phyloP scores from a whole-genome alignment of 768 basidiomycete genomes.

The Dictyophora rubrovolvata region DNA sequence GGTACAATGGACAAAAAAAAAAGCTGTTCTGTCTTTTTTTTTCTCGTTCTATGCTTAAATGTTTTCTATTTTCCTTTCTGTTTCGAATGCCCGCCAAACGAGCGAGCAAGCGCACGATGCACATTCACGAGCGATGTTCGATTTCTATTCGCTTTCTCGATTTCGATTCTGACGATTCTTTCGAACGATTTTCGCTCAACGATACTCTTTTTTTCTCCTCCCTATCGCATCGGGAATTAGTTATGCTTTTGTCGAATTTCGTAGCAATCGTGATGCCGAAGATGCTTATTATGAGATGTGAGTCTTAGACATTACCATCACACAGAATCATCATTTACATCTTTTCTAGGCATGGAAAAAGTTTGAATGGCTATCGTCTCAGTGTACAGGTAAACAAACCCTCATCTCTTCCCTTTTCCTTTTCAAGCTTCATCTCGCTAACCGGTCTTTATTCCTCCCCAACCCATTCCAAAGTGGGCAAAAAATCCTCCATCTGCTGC shows the following conservation, averaged over 20 bases:
- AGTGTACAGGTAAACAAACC: conserved; percentile 52
- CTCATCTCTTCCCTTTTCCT: not conserved
- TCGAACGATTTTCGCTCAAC: conserved; percentile 40
- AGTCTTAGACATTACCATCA: conserved; percentile 17
- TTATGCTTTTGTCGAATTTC: conserved; percentile 83
- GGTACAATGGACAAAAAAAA: not conserved
- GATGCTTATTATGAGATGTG: conserved; percentile 81
- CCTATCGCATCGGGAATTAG: conserved; percentile 31
- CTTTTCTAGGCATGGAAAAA: conserved; percentile 54
- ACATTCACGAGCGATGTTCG: conserved; percentile 7
- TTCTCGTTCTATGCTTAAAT: not conserved
- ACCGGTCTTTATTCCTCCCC: not conserved
- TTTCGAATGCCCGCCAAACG: conserved; percentile 4
- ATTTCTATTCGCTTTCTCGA: conserved; percentile 23
- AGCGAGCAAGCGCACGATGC: not conserved
- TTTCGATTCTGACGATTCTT: conserved; percentile 20
- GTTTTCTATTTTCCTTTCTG: conserved; percentile 2
- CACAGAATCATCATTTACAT: not conserved
- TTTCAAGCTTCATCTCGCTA: not conserved
- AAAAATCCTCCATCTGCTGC: conserved; percentile 77
- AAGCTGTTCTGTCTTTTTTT: not conserved
- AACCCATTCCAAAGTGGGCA: conserved; percentile 45
- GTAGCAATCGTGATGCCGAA: conserved; percentile 66
- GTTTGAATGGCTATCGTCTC: conserved; percentile 65
- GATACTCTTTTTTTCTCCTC: conserved; percentile 29